Conservation (phyloP, 768 basidiomycete species). For the Leccinum sublutescens region DNA sequence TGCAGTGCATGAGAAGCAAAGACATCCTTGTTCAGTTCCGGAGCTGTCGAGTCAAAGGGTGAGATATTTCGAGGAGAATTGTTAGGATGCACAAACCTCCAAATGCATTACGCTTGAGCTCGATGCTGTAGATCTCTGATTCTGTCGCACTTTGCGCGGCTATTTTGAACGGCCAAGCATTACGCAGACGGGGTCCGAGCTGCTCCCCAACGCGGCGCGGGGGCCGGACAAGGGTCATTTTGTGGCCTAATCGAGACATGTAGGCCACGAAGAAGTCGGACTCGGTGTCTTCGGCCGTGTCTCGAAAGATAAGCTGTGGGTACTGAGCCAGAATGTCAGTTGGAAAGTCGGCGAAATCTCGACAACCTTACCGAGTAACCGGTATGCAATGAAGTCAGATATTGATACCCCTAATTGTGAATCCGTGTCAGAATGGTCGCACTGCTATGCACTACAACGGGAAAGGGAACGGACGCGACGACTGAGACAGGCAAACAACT, state of each 20-base stretch:
- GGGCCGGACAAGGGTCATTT: conserved; percentile 45
- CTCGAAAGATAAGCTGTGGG: conserved; percentile 68
- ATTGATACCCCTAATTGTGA: conserved; percentile 63
- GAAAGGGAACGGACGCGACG: conserved; percentile 44
- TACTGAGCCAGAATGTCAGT: conserved; percentile 36
- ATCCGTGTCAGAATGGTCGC: conserved; percentile 2
- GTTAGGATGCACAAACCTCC: conserved; percentile 26
- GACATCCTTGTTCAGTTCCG: conserved; percentile 48
- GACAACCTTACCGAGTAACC: conserved; percentile 45
- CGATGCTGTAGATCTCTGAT: conserved; percentile 52
- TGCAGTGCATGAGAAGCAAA: conserved; percentile 65
- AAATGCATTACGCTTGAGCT: conserved; percentile 46
- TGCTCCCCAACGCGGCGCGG: conserved; percentile 38
- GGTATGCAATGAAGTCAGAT: conserved; percentile 59
- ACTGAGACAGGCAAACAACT: conserved; percentile 60
- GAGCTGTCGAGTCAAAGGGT: conserved; percentile 26
- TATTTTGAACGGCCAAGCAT: conserved; percentile 42
- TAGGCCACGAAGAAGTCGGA: conserved; percentile 65
- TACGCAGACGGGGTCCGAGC: conserved; percentile 39
- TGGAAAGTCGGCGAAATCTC: conserved; percentile 12
- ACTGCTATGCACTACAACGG: background rate
- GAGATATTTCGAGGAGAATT: background rate
- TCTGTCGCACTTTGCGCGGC: conserved; percentile 43
- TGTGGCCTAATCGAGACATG: conserved; percentile 60
- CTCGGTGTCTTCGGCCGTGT: conserved; percentile 44